These are phyloP conservation scores for Chloris gayana DNA, from an alignment of 176 grass and related monocot species.

Conservation along the genomic window DNA sequence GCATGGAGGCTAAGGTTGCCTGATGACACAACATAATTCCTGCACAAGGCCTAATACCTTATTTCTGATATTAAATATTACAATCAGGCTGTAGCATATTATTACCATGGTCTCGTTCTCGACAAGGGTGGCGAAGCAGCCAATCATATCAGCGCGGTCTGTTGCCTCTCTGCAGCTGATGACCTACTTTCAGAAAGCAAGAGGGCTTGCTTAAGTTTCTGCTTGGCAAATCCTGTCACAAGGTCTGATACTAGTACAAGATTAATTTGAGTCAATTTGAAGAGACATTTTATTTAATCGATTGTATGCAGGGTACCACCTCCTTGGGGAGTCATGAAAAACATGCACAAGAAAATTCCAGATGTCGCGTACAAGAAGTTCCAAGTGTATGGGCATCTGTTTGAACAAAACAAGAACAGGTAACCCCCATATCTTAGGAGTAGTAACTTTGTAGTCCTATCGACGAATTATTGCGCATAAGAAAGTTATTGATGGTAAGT, in stretches of 20 bases:
- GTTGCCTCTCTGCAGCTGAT: slow-evolving; percentile 83
- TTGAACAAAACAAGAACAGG: slow-evolving; percentile 80
- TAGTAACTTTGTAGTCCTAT: slow-evolving; percentile 12
- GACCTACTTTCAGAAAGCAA: slow-evolving; percentile 82
- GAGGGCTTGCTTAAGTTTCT: slow-evolving; percentile 87
- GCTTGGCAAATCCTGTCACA: slow-evolving; percentile 77
- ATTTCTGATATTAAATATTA: slow-evolving; percentile 22
- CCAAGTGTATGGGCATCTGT: slow-evolving; percentile 74
- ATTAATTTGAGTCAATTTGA: background rate
- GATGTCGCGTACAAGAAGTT: slow-evolving; percentile 75
- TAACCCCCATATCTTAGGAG: slow-evolving; percentile 29
- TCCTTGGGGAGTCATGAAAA: slow-evolving; percentile 92
- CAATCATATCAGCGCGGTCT: slow-evolving; percentile 74
- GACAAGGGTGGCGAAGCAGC: slow-evolving; percentile 72
- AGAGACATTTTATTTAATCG: background rate
- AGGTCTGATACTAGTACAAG: slow-evolving; percentile 47
- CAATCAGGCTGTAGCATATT: slow-evolving; percentile 81
- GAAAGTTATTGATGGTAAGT: background rate
- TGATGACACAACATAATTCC: slow-evolving; percentile 2
- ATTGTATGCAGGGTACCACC: slow-evolving; percentile 67
- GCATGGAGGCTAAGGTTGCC: slow-evolving; percentile 90
- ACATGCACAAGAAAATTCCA: slow-evolving; percentile 93
- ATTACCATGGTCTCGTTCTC: slow-evolving; percentile 82
- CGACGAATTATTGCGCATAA: background rate
- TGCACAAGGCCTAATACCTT: background rate